Evolutionary conservation across 164 flowering plant genomes (phyloP), one percentile per base, ranked within the genome.

Genomic region (Sextonia rubra): DNA sequence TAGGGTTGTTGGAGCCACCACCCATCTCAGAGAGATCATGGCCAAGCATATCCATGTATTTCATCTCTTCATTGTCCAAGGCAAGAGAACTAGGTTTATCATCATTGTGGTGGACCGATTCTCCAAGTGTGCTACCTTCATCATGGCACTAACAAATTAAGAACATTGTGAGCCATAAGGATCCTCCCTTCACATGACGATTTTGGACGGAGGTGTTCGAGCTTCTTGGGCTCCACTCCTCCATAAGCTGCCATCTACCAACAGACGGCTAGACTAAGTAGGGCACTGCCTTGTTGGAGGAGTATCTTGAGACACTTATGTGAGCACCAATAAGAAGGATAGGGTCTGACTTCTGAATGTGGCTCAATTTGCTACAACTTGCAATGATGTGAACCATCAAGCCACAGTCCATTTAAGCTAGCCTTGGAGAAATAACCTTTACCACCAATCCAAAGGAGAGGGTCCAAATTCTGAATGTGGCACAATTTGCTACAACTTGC

Each of bases 11-110:
- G 12, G 68, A 74, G 24, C 60, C 77, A 11, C 20, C 60, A 8
- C 63, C 14, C 11, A 4, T 66, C 2, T 63, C 68, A n/a, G 30
- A 47, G 25, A 26, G 30, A 22, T 67, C 52, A 17, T 66, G 71
- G 71, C 47, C 49, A 14, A 64, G 67, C n/a, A 11, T 73, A 3
- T 55, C 48, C 47, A 73, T 69, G 62, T 61, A 77, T 68, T 77
- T 55, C 20, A 68, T 72, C 48, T 3, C 6, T 2, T 32, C 18
- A 1, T 18, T 69, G 3, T 66, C 68, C 12, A 66, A 71, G 24
- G 37, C 55, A 0, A 69, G 58, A 0, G 77, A 55, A 3, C 66
- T 11, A 44, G 37, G 0, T 56, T 64, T 1, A 66, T 66, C 22
- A 26, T 24, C 30, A 49, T 20, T 47, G 55, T 49, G 52, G 63